A percentile compares a stretch with the other conserved stretches of the same genome.
These are phyloP conservation scores for Carex kokanica DNA, from an alignment of 176 grass and related monocot genomes.

Conservation along the genomic window DNA sequence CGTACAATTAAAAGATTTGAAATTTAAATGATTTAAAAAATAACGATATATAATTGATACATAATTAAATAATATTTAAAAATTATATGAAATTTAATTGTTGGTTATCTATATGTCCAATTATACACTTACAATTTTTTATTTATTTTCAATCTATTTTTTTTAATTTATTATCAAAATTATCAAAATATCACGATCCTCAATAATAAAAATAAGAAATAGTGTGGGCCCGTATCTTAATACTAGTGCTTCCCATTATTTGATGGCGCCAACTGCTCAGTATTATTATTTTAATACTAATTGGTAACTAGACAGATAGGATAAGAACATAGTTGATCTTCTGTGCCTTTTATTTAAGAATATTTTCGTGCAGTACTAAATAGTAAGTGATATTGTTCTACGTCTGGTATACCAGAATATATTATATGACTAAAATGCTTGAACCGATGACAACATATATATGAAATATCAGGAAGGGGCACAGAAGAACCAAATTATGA, in stretches of 20 bases:
- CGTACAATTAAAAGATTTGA: too few relatives aligned
- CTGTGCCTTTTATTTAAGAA: background rate
- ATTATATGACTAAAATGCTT: background rate
- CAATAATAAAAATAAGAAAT: background rate
- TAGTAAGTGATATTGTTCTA: background rate
- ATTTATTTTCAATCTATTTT: too few relatives aligned
- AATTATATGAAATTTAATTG: too few relatives aligned
- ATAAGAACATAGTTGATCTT: conserved; percentile 15
- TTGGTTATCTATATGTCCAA: too few relatives aligned
- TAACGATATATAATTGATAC: too few relatives aligned
- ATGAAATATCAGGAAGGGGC: background rate
- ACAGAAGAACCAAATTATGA: background rate
- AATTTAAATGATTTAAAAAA: too few relatives aligned
- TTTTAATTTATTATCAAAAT: too few relatives aligned
- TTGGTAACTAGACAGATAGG: conserved; percentile 4
- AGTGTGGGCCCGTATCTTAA: background rate
- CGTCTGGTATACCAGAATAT: too few relatives aligned
- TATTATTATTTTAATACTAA: conserved; percentile 19
- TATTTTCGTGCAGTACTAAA: background rate
- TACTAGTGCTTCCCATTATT: conserved; percentile 12
- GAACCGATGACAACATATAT: background rate
- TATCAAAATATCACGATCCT: too few relatives aligned
- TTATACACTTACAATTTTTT: too few relatives aligned
- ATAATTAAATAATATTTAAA: too few relatives aligned
- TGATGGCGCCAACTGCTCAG: background rate